These are phyloP conservation scores for Madurella fahalii DNA, from an alignment of 2,329 filamentous ascomycete species.

Conservation along the genomic window DNA sequence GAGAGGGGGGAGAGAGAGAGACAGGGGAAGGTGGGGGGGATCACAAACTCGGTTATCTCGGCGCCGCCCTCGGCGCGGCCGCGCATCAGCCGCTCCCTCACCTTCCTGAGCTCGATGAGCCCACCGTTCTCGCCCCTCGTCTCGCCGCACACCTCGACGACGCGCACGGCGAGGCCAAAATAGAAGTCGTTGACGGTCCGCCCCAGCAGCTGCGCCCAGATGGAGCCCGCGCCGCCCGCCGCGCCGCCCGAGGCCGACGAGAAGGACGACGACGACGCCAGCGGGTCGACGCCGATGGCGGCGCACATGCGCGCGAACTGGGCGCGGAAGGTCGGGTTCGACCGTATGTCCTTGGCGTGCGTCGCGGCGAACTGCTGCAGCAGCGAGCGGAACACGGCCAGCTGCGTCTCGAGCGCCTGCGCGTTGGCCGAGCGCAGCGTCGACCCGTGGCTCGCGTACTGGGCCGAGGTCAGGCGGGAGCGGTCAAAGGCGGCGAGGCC, in stretches of 20 bases:
- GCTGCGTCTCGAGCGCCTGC: constrained; percentile 82
- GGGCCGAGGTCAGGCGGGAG: constrained; percentile 76
- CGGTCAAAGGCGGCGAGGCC: constrained; percentile 89
- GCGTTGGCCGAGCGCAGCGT: constrained; percentile 81
- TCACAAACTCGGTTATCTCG: constrained; percentile 69
- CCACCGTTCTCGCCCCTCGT: constrained; percentile 90
- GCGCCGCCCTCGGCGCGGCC: constrained; percentile 72
- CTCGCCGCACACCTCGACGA: constrained; percentile 86
- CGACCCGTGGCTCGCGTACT: constrained; percentile 86
- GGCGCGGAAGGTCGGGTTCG: constrained; percentile 88
- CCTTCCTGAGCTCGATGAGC: constrained; percentile 77
- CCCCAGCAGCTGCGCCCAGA: constrained; percentile 91
- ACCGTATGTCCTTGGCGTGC: constrained; percentile 92
- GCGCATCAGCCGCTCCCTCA: constrained; percentile 69
- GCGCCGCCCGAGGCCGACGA: constrained; percentile 34
- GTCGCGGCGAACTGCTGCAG: constrained; percentile 94
- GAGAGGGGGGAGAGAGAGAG: background rate
- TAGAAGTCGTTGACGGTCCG: constrained; percentile 96
- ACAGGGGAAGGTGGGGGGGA: background rate
- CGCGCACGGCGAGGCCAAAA: constrained; percentile 91
- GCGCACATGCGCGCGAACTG: constrained; percentile 99
- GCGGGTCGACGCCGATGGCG: constrained; percentile 91
- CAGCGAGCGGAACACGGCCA: constrained; percentile 91
- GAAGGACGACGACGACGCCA: constrained; percentile 47
- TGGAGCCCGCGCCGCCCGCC: constrained; percentile 52